Conservation (phyloP, 805 yeast genomes). For the Wickerhamiella cacticola region DNA sequence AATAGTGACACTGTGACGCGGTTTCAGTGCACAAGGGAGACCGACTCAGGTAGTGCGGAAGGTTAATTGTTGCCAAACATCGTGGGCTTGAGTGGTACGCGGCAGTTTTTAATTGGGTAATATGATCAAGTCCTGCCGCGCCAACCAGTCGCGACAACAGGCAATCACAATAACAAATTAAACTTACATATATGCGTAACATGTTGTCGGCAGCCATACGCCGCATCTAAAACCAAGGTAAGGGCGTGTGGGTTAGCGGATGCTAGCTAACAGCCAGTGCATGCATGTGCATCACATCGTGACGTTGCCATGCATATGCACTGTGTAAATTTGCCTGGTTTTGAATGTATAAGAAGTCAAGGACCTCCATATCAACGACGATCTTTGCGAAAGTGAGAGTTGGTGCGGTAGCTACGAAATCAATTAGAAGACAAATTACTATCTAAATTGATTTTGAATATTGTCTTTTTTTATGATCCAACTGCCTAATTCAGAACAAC, state of each 20-base stretch:
- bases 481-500: conserved; percentile 1
- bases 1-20: background rate
- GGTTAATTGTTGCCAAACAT: too few species aligned
- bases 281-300: conserved; percentile 5
- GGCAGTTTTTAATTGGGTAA: too few species aligned
- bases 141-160: background rate
- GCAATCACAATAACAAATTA: background rate
- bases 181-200: background rate
- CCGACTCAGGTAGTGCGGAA: too few species aligned
- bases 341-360: conserved; percentile 1
- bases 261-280: conserved; percentile 8
- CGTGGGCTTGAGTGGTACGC: too few species aligned
- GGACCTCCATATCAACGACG: background rate
- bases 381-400: background rate
- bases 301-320: conserved; percentile 7
- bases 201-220: background rate
- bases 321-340: conserved; percentile 8
- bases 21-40: background rate
- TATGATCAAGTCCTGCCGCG: background rate
- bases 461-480: background rate
- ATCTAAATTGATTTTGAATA: background rate
- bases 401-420: background rate
- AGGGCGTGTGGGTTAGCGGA: conserved; percentile 9
- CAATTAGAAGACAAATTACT: background rate
- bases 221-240: background rate